These are phyloP conservation scores for Tylopilus balloui DNA, from an alignment of 768 basidiomycete species.

Conservation along the genomic window DNA sequence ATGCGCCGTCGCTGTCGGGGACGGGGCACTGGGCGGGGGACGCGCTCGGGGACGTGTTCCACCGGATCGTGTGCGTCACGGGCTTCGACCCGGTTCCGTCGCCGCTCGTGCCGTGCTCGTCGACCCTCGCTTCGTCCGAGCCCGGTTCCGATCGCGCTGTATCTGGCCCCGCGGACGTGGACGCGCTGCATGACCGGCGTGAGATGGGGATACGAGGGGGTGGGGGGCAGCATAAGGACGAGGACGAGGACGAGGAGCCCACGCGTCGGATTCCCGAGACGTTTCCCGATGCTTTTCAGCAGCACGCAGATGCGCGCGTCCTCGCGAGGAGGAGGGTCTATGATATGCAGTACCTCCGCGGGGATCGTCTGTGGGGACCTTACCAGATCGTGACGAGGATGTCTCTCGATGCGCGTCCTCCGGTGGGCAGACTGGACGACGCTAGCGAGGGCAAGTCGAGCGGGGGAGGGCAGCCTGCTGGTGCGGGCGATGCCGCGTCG, in stretches of 20 bases:
- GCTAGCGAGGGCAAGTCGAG: neutral
- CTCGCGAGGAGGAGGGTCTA: slow-evolving; percentile 30
- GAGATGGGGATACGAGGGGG: neutral
- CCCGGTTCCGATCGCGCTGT: neutral
- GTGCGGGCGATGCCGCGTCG: neutral
- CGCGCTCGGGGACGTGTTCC: slow-evolving; percentile 35
- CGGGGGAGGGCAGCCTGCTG: neutral
- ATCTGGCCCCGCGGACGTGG: neutral
- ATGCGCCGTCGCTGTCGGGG: slow-evolving; percentile 14
- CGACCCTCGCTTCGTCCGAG: neutral
- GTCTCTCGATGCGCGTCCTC: neutral
- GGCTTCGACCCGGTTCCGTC: slow-evolving; percentile 37
- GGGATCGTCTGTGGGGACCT: slow-evolving; percentile 29
- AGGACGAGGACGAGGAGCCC: neutral
- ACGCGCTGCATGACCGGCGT: neutral
- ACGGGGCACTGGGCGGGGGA: slow-evolving; percentile 26
- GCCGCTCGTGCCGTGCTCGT: slow-evolving; percentile 6
- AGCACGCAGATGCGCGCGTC: slow-evolving; percentile 22
- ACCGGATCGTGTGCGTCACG: slow-evolving; percentile 41
- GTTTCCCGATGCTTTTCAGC: slow-evolving; percentile 16
- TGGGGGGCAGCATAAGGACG: neutral
- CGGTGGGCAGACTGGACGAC: neutral
- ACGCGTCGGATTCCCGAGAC: neutral
- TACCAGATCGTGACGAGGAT: slow-evolving; percentile 18
- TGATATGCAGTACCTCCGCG: slow-evolving; percentile 29